Conservation (phyloP, 2,329 filamentous ascomycete genomes). For the Calonectria pteridis region DNA sequence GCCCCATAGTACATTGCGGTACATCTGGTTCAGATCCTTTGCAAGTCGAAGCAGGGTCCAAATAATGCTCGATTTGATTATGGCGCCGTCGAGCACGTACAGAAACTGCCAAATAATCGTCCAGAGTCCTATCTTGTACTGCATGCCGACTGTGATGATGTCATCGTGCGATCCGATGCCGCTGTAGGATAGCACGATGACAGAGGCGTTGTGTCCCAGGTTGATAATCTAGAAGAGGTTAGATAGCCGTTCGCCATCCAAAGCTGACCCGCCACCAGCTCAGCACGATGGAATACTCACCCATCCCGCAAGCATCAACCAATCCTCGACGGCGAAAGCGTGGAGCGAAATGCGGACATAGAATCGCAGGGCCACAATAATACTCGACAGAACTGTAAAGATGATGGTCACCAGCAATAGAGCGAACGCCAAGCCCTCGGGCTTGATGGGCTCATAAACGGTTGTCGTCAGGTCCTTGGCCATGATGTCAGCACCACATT, state of each 20-base stretch:
- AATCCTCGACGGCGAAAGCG: constrained; percentile 27
- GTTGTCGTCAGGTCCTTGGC: constrained; percentile 32
- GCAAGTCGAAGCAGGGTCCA: constrained; percentile 33
- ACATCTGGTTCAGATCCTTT: constrained; percentile 27
- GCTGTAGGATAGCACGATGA: constrained; percentile 24
- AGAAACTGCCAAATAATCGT: constrained; percentile 36
- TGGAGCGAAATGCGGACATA: constrained; percentile 4
- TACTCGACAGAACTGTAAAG: constrained; percentile 25
- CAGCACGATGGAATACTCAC: constrained; percentile 15
- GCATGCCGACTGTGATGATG: constrained; percentile 33
- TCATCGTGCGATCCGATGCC: constrained; percentile 32
- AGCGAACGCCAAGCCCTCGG: constrained; percentile 31
- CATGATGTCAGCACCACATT: constrained; percentile 20
- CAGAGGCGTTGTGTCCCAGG: constrained; percentile 29
- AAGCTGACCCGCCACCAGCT: neutral
- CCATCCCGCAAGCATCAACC: constrained; percentile 30
- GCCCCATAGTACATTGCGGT: constrained; percentile 12
- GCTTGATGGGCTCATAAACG: constrained; percentile 31
- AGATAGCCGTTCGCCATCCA: neutral
- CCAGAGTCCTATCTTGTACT: constrained; percentile 33
- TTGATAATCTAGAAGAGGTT: constrained; percentile 23
- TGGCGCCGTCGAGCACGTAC: constrained; percentile 29
- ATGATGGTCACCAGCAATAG: constrained; percentile 27
- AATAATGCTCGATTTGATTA: constrained; percentile 35
- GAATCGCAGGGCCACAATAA: constrained; percentile 21